These are phyloP conservation scores for Withania somnifera DNA, from an alignment of 305 asterid genomes.

Conservation along the genomic window DNA sequence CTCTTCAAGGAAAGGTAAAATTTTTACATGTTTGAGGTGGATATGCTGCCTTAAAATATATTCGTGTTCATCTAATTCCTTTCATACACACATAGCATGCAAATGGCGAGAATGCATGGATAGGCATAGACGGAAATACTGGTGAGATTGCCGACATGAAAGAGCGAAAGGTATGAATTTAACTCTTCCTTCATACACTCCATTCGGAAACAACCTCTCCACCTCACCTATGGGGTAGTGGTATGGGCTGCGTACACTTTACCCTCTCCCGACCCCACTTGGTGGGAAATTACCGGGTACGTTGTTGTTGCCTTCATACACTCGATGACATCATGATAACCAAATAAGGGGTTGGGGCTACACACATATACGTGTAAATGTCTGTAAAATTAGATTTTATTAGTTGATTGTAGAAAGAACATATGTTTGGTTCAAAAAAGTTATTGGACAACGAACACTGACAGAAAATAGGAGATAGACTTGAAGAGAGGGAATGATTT, in stretches of 20 bases:
- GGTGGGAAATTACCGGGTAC: too few relatives aligned
- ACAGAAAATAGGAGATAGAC: background rate
- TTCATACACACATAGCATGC: conserved; percentile 48
- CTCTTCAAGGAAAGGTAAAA: conserved; percentile 79
- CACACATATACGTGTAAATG: background rate
- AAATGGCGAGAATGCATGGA: conserved; percentile 93
- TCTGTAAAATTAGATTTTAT: background rate
- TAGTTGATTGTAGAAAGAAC: background rate
- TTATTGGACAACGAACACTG: background rate
- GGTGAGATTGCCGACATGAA: conserved; percentile 91
- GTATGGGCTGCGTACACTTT: too few relatives aligned
- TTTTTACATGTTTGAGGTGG: background rate
- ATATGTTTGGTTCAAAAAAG: background rate
- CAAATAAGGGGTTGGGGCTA: background rate
- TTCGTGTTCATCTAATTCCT: background rate
- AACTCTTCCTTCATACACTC: background rate
- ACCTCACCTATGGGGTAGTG: too few relatives aligned
- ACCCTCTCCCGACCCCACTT: too few relatives aligned
- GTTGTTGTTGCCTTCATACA: background rate
- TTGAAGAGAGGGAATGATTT: background rate
- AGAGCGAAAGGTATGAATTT: conserved; percentile 62
- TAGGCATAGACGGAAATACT: conserved; percentile 91
- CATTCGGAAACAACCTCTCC: too few relatives aligned
- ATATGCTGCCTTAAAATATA: background rate
- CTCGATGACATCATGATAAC: background rate